Evolutionary conservation across 208 protist genomes (phyloP), one percentile per base, ranked within the genome.

Genomic region (Angomonas deanei): DNA sequence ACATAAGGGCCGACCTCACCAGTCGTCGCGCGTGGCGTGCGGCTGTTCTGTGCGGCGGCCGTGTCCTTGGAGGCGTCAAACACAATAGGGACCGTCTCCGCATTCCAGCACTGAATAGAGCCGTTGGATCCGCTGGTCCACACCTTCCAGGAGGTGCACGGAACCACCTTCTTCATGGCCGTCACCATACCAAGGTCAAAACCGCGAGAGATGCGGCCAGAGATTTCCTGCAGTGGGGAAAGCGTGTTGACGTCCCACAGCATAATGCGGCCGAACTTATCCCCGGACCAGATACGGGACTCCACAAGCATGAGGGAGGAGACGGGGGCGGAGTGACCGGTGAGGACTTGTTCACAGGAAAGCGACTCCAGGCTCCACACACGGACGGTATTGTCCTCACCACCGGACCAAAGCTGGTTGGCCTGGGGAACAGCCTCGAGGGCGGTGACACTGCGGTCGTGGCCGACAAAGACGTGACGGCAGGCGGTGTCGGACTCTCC

Each of bases 51-150:
- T 32, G 15, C 28, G 23, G 11, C 39, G 23, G 36, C 39, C 21
- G 21, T 10, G 11, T 2, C n/a, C 28, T 61, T 68, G 21, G 38
- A 58, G 19, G 64, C 62, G 30, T 85, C 69, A 36, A 91, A 84
- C 32, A 89, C 47, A 23, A 91, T 76, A 3, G 88, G 81, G 24
- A 78, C 62, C 27, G 85, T 86, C 57, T 94, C 85, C 13, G 81
- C 88, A 64, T 91, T 91, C 83, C 84, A 94, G 78, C 85, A 92
- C 68, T 92, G 85, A 56, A 92, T 67, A 6, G 84, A 56, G 28
- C 88, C 88, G 46, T 63, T 76, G 30, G 81, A 76, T 8, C 74
- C 71, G 1, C 79, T 67, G 11, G 79, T 88, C 84, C 88, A 94
- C 26, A 92, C 77, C 48, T 85, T 84, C 72, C 84, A 92, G n/a